Conservation (phyloP, 495 filamentous ascomycete genomes). For the Usnea hakonensis region DNA sequence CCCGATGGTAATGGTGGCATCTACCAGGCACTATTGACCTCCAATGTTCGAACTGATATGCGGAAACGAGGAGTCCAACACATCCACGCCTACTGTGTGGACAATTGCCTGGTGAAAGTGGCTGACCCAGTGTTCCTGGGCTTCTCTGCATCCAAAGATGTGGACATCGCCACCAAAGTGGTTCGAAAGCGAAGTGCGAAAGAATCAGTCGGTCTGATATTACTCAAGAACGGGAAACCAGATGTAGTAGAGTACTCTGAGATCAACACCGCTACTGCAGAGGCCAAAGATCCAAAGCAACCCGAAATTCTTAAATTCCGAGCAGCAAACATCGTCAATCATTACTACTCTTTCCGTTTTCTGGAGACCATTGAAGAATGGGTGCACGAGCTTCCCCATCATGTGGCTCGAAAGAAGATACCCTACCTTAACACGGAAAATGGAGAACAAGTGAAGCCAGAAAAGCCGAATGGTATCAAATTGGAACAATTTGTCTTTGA, state of each 20-base stretch:
- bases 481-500: constrained; percentile 99
- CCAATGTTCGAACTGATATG: constrained; percentile 83
- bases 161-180: constrained; percentile 97
- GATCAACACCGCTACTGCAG: constrained; percentile 78
- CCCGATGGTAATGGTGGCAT: constrained; percentile 98
- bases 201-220: constrained; percentile 91
- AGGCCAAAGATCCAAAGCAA: constrained; percentile 82
- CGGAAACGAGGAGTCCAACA: constrained; percentile 81
- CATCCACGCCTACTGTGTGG: constrained; percentile 95
- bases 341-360: constrained; percentile 96
- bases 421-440: constrained; percentile 68
- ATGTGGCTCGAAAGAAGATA: constrained; percentile 98
- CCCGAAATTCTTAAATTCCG: constrained; percentile 83
- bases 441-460: constrained; percentile 75
- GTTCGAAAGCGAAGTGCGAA: constrained; percentile 96
- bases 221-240: constrained; percentile 90
- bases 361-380: constrained; percentile 82
- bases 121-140: constrained; percentile 95
- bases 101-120: constrained; percentile 98
- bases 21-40: constrained; percentile 81
- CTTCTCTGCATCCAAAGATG: constrained; percentile 78
- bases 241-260: constrained; percentile 99
- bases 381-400: constrained; percentile 80
- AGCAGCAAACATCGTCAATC: constrained; percentile 98
- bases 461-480: constrained; percentile 96